Conservation (phyloP, 495 filamentous ascomycete genomes). For the Acidomyces sp. region DNA sequence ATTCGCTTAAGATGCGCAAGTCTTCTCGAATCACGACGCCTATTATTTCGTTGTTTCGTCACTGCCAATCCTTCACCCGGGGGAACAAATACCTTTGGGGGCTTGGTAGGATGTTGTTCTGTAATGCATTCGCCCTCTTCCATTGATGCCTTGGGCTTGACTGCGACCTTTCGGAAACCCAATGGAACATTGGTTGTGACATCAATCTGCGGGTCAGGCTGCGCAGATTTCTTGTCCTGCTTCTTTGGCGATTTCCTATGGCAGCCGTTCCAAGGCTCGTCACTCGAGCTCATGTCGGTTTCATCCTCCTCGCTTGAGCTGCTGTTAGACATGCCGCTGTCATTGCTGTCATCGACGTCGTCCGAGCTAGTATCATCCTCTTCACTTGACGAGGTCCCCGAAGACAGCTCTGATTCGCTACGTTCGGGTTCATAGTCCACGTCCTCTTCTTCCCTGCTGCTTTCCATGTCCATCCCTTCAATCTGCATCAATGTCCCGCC, state of each 20-base stretch:
- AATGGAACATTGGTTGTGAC: too few species aligned
- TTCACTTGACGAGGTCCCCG: neutral
- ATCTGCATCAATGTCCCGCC: constrained; percentile 17
- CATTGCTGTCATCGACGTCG: neutral
- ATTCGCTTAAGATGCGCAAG: constrained; percentile 38
- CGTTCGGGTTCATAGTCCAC: neutral
- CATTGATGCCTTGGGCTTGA: neutral
- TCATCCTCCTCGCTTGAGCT: constrained; percentile 7
- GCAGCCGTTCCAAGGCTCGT: constrained; percentile 14
- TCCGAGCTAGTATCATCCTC: constrained; percentile 7
- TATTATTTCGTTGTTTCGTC: constrained; percentile 44
- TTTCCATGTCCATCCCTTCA: constrained; percentile 24
- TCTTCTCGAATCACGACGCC: constrained; percentile 36
- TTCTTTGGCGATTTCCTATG: constrained; percentile 8
- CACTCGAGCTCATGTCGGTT: constrained; percentile 3
- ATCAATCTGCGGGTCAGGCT: neutral
- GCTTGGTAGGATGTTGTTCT: neutral
- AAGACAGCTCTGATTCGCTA: neutral
- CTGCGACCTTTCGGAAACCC: too few species aligned
- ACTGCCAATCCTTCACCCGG: constrained; percentile 30
- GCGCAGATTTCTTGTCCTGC: constrained; percentile 20
- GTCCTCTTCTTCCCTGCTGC: neutral
- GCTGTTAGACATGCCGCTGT: constrained; percentile 1
- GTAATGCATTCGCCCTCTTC: neutral
- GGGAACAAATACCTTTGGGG: neutral